phyloP scores from a whole-genome alignment of 495 filamentous ascomycete genomes.

The Hamigera avellanea region DNA sequence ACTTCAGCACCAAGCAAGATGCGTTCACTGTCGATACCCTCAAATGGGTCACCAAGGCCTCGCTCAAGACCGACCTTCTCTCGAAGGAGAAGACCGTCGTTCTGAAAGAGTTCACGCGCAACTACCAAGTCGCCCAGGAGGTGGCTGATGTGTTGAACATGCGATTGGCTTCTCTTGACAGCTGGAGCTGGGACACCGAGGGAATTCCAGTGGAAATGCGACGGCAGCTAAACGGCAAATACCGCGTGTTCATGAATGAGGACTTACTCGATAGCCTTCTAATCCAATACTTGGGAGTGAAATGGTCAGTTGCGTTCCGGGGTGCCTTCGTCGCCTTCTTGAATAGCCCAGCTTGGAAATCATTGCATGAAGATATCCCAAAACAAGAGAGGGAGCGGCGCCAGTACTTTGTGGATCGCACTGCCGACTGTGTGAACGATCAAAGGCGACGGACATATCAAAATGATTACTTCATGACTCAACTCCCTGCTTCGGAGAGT shows the following conservation, averaged over 20 bases:
- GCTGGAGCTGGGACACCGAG: conserved; percentile 47
- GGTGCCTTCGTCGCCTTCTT: conserved; percentile 20
- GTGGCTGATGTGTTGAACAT: conserved; percentile 59
- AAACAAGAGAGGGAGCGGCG: conserved; percentile 33
- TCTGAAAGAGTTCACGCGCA: conserved; percentile 48
- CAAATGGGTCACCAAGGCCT: conserved; percentile 39
- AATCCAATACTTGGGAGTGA: conserved; percentile 51
- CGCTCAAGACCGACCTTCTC: conserved; percentile 45
- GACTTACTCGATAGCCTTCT: conserved; percentile 56
- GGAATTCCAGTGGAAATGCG: conserved; percentile 47
- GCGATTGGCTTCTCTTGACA: conserved; percentile 44
- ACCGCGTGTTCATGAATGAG: conserved; percentile 53
- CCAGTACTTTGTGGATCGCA: conserved; percentile 36
- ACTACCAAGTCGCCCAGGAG: conserved; percentile 43
- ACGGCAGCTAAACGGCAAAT: conserved; percentile 49
- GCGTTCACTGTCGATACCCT: conserved; percentile 28
- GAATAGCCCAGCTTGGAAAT: conserved; percentile 26
- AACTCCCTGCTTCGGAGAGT: conserved; percentile 20
- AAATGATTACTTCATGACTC: conserved; percentile 43
- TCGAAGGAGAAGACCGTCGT: conserved; percentile 46
- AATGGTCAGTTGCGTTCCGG: conserved; percentile 47
- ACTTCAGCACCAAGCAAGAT: conserved; percentile 18
- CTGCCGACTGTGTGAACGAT: conserved; percentile 16
- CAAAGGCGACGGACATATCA: conserved; percentile 28
- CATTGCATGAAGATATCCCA: conserved; percentile 23